Percentiles rank a stretch among this genome's conserved stretches.
phyloP scores from a whole-genome alignment of 2,329 filamentous ascomycete species.

The Aspergillus awamori region DNA sequence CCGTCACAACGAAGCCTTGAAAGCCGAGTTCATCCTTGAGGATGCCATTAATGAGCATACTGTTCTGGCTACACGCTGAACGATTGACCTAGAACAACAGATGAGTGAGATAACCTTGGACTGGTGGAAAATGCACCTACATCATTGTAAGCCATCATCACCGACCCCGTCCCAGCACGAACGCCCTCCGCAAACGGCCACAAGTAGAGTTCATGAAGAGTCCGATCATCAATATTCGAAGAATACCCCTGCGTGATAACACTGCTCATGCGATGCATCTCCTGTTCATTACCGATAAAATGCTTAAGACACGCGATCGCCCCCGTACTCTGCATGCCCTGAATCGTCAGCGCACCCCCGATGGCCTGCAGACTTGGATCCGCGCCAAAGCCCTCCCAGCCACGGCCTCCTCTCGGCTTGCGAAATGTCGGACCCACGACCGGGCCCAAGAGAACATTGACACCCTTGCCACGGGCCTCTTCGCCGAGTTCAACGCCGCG shows the following conservation, averaged over 20 bases:
- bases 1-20: constrained; percentile 70
- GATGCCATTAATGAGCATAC: constrained; percentile 68
- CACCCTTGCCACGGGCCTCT: constrained; percentile 73
- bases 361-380: constrained; percentile 67
- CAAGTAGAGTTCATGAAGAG: constrained; percentile 49
- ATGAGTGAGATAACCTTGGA: not conserved
- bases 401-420: constrained; percentile 72
- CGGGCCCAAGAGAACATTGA: constrained; percentile 71
- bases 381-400: constrained; percentile 74
- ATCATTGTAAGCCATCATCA: constrained; percentile 50
- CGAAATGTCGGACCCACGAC: constrained; percentile 71
- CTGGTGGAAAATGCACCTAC: constrained; percentile 25
- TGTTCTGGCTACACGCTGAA: constrained; percentile 68
- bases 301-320: constrained; percentile 63
- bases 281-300: constrained; percentile 54
- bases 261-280: constrained; percentile 54
- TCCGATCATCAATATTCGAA: constrained; percentile 55
- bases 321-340: constrained; percentile 59
- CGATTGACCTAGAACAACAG: constrained; percentile 58
- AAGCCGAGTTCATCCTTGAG: constrained; percentile 75
- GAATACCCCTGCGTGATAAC: constrained; percentile 44
- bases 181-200: constrained; percentile 57
- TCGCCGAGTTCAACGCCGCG: constrained; percentile 69
- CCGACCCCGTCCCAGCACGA: constrained; percentile 50
- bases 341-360: constrained; percentile 55